Percentiles rank a stretch among this genome's conserved stretches.
Conservation (phyloP, 257 asterid species). For the Fraxinus pennsylvanica region DNA sequence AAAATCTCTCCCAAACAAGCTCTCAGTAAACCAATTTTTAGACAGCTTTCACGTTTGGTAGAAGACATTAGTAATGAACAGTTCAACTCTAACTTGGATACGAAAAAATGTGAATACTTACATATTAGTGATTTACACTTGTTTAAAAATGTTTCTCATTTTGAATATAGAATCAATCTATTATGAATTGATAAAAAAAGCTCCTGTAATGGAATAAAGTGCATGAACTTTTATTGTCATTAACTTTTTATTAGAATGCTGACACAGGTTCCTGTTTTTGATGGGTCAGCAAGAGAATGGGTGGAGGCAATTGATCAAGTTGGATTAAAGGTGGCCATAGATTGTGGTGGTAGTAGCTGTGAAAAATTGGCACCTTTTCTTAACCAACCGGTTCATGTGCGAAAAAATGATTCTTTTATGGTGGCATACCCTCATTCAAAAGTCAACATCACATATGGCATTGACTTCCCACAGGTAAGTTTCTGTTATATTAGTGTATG, state of each 20-base stretch:
- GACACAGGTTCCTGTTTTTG: slow-evolving; percentile 87
- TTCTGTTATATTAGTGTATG: slow-evolving; percentile 9
- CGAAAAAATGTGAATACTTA: slow-evolving; percentile 1
- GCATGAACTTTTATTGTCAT: slow-evolving; percentile 11
- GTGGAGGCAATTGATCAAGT: slow-evolving; percentile 69
- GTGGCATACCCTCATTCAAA: slow-evolving; percentile 73
- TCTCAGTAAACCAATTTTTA: not conserved
- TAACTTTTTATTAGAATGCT: slow-evolving; percentile 16
- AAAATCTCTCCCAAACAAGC: no score
- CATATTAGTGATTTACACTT: slow-evolving; percentile 1
- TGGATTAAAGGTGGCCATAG: slow-evolving; percentile 71
- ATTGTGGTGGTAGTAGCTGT: slow-evolving; percentile 50
- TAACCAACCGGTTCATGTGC: slow-evolving; percentile 59
- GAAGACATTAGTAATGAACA: not conserved
- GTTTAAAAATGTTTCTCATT: not conserved
- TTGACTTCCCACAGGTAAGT: slow-evolving; percentile 75
- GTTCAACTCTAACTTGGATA: not conserved
- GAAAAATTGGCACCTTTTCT: slow-evolving; percentile 78
- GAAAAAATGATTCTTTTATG: slow-evolving; percentile 68
- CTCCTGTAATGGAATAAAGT: slow-evolving; percentile 16
- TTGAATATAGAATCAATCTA: not conserved
- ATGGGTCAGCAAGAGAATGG: slow-evolving; percentile 97
- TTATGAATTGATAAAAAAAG: not conserved
- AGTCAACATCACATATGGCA: slow-evolving; percentile 70
- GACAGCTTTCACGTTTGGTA: slow-evolving; percentile 2